These are phyloP conservation scores for Hylodesmum podocarpum DNA, from an alignment of 306 rosid genomes.

Conservation along the genomic window DNA sequence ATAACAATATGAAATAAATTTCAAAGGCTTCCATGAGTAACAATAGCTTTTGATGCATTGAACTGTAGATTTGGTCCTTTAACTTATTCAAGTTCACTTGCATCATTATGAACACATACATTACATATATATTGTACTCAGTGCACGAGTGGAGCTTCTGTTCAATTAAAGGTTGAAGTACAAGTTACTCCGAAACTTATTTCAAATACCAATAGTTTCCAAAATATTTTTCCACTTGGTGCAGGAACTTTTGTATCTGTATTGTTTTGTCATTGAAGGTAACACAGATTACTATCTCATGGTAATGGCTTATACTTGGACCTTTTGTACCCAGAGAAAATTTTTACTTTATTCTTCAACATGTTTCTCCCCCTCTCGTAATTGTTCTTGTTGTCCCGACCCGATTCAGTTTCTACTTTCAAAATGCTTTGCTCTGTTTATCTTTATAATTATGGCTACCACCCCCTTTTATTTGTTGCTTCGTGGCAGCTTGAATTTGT, in stretches of 20 bases:
- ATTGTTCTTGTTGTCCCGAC: neutral
- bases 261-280: conserved; percentile 76
- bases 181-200: conserved; percentile 19
- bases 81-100: neutral
- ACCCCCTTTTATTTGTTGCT: neutral
- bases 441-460: neutral
- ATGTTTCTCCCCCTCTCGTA: neutral
- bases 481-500: neutral
- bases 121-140: no score
- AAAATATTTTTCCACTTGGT: conserved; percentile 32
- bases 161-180: no score
- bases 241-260: conserved; percentile 94
- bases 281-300: conserved; percentile 95
- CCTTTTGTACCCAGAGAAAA: conserved; percentile 1
- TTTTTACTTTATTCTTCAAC: neutral
- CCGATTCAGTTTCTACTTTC: conserved; percentile 1
- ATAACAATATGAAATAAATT: no score
- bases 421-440: no score
- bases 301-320: conserved; percentile 72
- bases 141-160: no score
- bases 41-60: no score
- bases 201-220: conserved; percentile 16
- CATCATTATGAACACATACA: neutral
- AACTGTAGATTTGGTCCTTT: neutral
- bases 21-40: no score